Conservation (phyloP, 352 stramenopile species). For the Plasmopara viticola region DNA sequence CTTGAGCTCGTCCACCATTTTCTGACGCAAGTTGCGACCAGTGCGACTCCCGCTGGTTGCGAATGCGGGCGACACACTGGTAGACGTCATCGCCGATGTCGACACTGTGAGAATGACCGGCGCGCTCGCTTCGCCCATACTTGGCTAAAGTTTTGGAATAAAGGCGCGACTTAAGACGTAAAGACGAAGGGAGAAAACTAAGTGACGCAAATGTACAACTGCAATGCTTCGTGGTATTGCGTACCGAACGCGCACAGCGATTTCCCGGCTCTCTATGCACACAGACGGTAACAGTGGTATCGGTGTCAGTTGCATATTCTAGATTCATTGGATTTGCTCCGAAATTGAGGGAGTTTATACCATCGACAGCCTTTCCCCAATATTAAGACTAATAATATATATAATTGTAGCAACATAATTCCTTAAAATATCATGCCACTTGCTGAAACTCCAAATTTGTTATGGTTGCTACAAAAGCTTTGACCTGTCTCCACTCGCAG, state of each 20-base stretch:
- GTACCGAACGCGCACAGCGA: conserved; percentile 9
- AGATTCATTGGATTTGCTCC: conserved; percentile 14
- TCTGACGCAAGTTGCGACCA: conserved; percentile 39
- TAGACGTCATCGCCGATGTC: conserved; percentile 1
- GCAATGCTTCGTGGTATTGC: conserved; percentile 7
- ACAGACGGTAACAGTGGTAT: conserved; percentile 9
- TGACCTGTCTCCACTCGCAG: conserved; percentile 10
- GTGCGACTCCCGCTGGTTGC: conserved; percentile 11
- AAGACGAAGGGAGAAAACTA: background rate
- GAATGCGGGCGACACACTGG: conserved; percentile 4
- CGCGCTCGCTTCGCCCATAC: conserved; percentile 29
- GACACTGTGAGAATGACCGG: conserved; percentile 5
- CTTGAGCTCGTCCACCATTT: conserved; percentile 67
- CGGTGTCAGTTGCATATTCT: background rate
- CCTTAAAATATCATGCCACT: too few relatives aligned
- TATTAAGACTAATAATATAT: too few relatives aligned
- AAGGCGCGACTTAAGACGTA: background rate
- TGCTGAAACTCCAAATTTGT: too few relatives aligned
- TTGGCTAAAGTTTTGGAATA: background rate
- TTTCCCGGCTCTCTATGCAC: conserved; percentile 17
- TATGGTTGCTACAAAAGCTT: background rate
- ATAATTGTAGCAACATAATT: too few relatives aligned
- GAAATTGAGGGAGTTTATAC: conserved; percentile 6
- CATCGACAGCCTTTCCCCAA: background rate
- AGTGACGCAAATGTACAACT: conserved; percentile 13